A percentile compares a stretch with the other conserved stretches of the same genome.
Evolutionary conservation across 495 filamentous ascomycete genomes (phyloP).

Genomic region (Xanthoparmelia taractica): DNA sequence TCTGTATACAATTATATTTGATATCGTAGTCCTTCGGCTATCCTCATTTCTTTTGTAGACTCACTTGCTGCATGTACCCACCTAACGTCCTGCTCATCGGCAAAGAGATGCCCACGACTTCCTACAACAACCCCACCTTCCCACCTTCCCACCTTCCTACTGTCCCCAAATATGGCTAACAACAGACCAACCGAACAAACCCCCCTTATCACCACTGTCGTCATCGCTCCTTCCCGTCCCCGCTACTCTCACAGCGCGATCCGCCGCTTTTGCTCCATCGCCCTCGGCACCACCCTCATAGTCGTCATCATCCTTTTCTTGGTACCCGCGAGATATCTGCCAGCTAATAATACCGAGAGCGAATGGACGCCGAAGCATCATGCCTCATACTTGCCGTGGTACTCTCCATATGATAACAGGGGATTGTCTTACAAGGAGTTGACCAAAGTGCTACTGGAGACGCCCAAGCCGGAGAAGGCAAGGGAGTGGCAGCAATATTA

Average conservation of each 20-base stretch:
- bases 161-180: not conserved
- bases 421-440: conserved; percentile 60
- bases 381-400: conserved; percentile 35
- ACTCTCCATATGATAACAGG: conserved; percentile 41
- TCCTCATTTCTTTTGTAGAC: not conserved
- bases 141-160: not conserved
- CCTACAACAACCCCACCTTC: not conserved
- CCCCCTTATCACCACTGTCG: conserved; percentile 54
- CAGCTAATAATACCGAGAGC: conserved; percentile 31
- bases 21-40: too few species aligned
- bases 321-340: conserved; percentile 39
- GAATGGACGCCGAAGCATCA: conserved; percentile 35
- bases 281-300: conserved; percentile 49
- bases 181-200: conserved; percentile 43
- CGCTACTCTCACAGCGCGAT: conserved; percentile 62
- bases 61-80: not conserved
- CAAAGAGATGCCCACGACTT: not conserved
- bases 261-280: conserved; percentile 65
- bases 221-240: conserved; percentile 43
- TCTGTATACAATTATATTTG: too few species aligned
- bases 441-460: conserved; percentile 58
- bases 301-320: conserved; percentile 55
- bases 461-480: conserved; percentile 59
- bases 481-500: conserved; percentile 88
- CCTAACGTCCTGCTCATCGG: not conserved